Percentiles rank a stretch among this genome's conserved stretches.
Conservation (phyloP, 345 rosid species). For the Mangifera indica region DNA sequence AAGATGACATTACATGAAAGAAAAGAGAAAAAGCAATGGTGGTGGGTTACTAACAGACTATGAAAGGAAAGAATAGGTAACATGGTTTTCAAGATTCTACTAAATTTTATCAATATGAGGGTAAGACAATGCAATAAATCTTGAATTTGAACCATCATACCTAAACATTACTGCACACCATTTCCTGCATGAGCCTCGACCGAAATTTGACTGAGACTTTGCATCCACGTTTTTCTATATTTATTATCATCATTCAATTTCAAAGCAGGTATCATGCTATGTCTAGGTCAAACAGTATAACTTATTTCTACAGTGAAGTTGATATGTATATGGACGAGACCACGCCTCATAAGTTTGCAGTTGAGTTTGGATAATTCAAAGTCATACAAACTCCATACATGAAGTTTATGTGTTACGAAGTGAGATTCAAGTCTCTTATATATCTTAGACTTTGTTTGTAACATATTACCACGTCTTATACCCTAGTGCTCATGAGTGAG, state of each 20-base stretch:
- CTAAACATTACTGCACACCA: neutral
- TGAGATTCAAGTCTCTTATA: too few relatives aligned
- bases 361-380: too few relatives aligned
- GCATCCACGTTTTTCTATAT: neutral
- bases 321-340: too few relatives aligned
- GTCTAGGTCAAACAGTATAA: too few relatives aligned
- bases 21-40: neutral
- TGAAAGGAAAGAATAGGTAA: constrained; percentile 13
- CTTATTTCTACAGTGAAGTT: too few relatives aligned
- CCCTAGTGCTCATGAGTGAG: too few relatives aligned
- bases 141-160: constrained; percentile 13
- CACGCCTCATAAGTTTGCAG: too few relatives aligned
- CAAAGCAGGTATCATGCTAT: neutral
- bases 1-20: neutral
- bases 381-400: too few relatives aligned
- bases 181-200: neutral
- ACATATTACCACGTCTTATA: too few relatives aligned
- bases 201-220: constrained; percentile 6
- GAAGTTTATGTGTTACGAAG: too few relatives aligned
- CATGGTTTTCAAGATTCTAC: neutral
- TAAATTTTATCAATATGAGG: neutral
- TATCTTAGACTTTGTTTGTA: too few relatives aligned
- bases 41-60: constrained; percentile 11
- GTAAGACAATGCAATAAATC: constrained; percentile 13
- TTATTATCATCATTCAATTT: neutral